Base-by-base conservation (phyloP, 2,329 filamentous ascomycete species). In the Aspergillus viridinutans region DNA sequence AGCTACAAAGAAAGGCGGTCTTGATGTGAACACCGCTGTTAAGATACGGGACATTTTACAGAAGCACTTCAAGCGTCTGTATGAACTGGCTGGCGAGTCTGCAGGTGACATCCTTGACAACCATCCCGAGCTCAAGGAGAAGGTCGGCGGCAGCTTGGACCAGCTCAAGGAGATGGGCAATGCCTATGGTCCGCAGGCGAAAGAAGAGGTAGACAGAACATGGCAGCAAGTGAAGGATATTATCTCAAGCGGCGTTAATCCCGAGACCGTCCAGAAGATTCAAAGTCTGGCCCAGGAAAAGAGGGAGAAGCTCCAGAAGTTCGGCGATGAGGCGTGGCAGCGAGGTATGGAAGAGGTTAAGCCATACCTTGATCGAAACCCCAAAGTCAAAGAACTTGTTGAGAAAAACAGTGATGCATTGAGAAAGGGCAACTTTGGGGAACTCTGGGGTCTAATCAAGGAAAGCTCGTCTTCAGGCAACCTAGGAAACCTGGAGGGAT, bases 331-430 rank as follows among this genome's bases (percentile, higher is more conserved):
- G 72, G 85, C 85, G 0, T 92, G 86, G 86, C 79, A 85, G 62
- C 88, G 90, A 76, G 87, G 84, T 0, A 68, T 89, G 49, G 85
- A 91, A 73, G 79, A 90, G 72, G 85, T 84, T 38, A 85, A 89
- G 77, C 87, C 88, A 0, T 83, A 85, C 58, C 80, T 92, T 0
- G 88, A 91, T 64, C 90, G 90, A 80, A 89, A 84, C 72, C 87
- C 88, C n/a, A 79, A 89, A 75, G 75, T 90, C 57, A 91, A 90
- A 78, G 79, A 90, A 72, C 71, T 90, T 0, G 69, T 92, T 1
- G 87, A 90, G 76, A 78, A 88, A 67, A 92, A 92, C 72, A 80
- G 81, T 49, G 85, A 89, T 55, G 73, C 80, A 0, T 74, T 92
- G 50, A 90, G 88, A 76, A 76, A 84, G 60, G 88, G 87, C 17